Conservation (phyloP, 2,329 filamentous ascomycete genomes). For the Gaeumannomyces sp. region DNA sequence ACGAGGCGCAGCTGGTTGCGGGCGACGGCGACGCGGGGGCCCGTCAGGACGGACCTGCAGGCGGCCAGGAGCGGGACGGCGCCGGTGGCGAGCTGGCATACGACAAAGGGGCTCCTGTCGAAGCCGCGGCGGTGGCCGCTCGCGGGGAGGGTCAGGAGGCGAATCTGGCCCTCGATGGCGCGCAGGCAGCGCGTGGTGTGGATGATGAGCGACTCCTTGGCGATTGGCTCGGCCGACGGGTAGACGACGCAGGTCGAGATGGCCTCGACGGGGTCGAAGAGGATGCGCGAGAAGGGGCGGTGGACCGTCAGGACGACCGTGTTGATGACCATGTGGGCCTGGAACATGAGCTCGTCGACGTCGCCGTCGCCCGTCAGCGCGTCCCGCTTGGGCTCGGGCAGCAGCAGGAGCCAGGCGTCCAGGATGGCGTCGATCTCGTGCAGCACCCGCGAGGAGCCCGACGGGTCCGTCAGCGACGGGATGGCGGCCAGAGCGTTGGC, state of each 20-base stretch:
- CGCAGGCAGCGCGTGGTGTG: slow-evolving; percentile 33
- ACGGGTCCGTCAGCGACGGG: slow-evolving; percentile 15
- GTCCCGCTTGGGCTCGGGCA: slow-evolving; percentile 26
- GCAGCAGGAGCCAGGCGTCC: slow-evolving; percentile 31
- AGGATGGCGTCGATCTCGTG: slow-evolving; percentile 29
- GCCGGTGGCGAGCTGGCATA: slow-evolving; percentile 34
- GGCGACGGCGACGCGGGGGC: slow-evolving; percentile 26
- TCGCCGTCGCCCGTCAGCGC: slow-evolving; percentile 25
- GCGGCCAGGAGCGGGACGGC: slow-evolving; percentile 30
- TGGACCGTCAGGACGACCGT: slow-evolving; percentile 27
- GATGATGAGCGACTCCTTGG: slow-evolving; percentile 24
- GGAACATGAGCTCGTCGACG: slow-evolving; percentile 25
- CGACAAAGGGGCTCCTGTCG: slow-evolving; percentile 32
- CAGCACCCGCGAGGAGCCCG: slow-evolving; percentile 24
- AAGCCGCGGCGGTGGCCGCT: slow-evolving; percentile 18
- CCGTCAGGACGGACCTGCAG: slow-evolving; percentile 28
- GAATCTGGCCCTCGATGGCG: slow-evolving; percentile 31
- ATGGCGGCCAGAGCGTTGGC: slow-evolving; percentile 21
- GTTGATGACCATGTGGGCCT: slow-evolving; percentile 21
- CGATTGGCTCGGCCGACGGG: slow-evolving; percentile 15
- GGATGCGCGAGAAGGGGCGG: slow-evolving; percentile 32
- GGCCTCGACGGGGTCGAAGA: slow-evolving; percentile 30
- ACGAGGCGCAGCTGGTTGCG: slow-evolving; percentile 34
- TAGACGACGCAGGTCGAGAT: slow-evolving; percentile 30
- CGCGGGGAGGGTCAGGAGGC: slow-evolving; percentile 29